phyloP scores from a whole-genome alignment of 768 basidiomycete species.

The Butyriboletus loyo region DNA sequence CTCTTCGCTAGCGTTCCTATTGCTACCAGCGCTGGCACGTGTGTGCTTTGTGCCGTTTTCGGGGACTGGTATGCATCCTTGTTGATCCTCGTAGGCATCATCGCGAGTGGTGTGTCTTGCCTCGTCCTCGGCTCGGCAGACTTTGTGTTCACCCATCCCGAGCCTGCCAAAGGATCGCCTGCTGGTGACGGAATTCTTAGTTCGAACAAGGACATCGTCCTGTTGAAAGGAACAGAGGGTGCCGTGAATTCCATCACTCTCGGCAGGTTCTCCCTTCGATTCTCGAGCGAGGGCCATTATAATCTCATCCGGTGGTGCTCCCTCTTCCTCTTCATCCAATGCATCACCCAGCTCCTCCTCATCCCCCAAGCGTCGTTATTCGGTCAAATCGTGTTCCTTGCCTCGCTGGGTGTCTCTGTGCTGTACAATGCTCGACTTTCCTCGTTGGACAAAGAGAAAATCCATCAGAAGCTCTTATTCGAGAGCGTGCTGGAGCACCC shows the following conservation, averaged over 20 bases:
- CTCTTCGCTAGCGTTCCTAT: constrained; percentile 21
- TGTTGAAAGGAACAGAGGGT: constrained; percentile 20
- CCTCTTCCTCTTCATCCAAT: not conserved
- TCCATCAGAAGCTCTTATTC: not conserved
- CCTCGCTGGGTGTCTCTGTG: not conserved
- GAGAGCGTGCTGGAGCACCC: not conserved
- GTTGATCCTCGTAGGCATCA: constrained; percentile 28
- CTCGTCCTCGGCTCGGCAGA: constrained; percentile 22
- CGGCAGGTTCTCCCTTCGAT: not conserved
- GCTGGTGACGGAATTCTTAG: constrained; percentile 28
- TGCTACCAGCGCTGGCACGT: constrained; percentile 17
- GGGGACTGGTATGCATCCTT: constrained; percentile 26
- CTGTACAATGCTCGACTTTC: not conserved
- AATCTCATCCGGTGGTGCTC: not conserved
- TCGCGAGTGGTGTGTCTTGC: constrained; percentile 27
- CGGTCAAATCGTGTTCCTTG: not conserved
- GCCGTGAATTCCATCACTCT: not conserved
- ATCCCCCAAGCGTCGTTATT: not conserved
- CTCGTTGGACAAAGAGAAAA: not conserved
- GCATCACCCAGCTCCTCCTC: not conserved
- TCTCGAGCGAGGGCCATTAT: not conserved
- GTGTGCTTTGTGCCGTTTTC: constrained; percentile 14
- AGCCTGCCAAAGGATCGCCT: constrained; percentile 21
- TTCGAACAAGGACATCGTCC: constrained; percentile 16
- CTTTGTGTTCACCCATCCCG: constrained; percentile 18